Conservation (phyloP, 768 basidiomycete species). For the Mycena haematopus region DNA sequence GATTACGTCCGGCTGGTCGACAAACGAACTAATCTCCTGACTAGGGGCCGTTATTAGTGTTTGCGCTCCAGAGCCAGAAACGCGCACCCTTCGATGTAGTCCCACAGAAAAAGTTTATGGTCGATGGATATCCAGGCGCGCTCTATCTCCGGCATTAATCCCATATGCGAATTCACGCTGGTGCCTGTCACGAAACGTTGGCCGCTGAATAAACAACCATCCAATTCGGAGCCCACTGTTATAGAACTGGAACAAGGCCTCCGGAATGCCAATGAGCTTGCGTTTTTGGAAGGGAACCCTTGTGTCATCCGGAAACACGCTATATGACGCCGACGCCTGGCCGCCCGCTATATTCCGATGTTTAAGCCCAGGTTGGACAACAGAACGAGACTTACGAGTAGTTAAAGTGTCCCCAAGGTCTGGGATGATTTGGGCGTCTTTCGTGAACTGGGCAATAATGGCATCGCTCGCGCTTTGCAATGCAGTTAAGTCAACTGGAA, state of each 20-base stretch:
- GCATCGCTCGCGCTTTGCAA: conserved; percentile 72
- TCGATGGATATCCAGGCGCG: conserved; percentile 96
- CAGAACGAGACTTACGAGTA: conserved; percentile 51
- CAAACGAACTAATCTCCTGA: conserved; percentile 91
- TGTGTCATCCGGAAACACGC: conserved; percentile 76
- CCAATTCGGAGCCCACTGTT: conserved; percentile 57
- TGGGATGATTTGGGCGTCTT: conserved; percentile 77
- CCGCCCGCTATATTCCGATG: conserved; percentile 54
- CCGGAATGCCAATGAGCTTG: conserved; percentile 78
- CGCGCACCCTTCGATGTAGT: conserved; percentile 89
- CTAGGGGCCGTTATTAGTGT: conserved; percentile 43
- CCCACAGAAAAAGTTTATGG: conserved; percentile 94
- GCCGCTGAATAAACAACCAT: not conserved
- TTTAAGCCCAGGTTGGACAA: conserved; percentile 8
- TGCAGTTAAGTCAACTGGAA: conserved; percentile 62
- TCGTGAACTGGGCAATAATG: conserved; percentile 70
- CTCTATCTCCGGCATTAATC: conserved; percentile 90
- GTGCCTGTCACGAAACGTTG: conserved; percentile 50
- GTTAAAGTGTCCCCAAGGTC: conserved; percentile 75
- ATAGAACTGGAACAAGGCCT: conserved; percentile 79
- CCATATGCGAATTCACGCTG: conserved; percentile 82
- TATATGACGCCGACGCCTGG: conserved; percentile 79
- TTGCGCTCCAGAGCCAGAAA: not conserved
- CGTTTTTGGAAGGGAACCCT: conserved; percentile 83
- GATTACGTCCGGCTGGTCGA: conserved; percentile 90